Percentiles rank a stretch among this genome's conserved stretches.
Conservation (phyloP, 73 alveolate species). For the Paramecium octaurelia region DNA sequence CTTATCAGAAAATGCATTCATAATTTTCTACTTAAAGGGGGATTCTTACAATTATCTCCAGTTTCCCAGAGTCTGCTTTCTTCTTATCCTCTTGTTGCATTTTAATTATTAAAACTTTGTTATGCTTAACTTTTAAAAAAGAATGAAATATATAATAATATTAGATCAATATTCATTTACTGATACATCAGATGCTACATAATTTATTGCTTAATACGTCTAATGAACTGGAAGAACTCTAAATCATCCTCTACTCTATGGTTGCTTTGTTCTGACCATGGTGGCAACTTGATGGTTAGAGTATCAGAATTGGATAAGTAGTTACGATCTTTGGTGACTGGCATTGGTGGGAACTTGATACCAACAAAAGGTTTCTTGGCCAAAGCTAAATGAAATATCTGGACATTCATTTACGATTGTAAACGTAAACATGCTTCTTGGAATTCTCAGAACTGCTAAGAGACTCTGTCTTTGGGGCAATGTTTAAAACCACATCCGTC, state of each 20-base stretch:
- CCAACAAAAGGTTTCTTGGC: constrained; percentile 48
- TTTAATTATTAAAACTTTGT: background rate
- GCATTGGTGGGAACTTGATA: constrained; percentile 38
- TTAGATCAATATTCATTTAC: constrained; percentile 44
- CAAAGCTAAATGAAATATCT: background rate
- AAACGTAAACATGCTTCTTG: constrained; percentile 7
- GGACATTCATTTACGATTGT: constrained; percentile 7
- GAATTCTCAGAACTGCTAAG: background rate
- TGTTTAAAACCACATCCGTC: background rate
- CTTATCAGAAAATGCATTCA: constrained; percentile 63
- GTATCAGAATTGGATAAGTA: constrained; percentile 13
- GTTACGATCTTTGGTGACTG: constrained; percentile 5
- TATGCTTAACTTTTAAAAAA: background rate
- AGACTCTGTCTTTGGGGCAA: constrained; percentile 15
- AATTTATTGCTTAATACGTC: background rate
- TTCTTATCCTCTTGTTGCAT: background rate
- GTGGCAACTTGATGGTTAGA: background rate
- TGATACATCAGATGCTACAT: constrained; percentile 33
- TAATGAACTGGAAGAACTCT: constrained; percentile 41
- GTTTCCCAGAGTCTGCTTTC: background rate
- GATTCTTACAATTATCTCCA: background rate
- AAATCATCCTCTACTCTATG: constrained; percentile 36
- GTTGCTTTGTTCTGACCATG: constrained; percentile 45
- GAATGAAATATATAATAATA: constrained; percentile 10
- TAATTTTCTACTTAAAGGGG: background rate